Base-by-base conservation (phyloP, 1,284 basidiomycete genomes). In the Macrocystidia cucumis region DNA sequence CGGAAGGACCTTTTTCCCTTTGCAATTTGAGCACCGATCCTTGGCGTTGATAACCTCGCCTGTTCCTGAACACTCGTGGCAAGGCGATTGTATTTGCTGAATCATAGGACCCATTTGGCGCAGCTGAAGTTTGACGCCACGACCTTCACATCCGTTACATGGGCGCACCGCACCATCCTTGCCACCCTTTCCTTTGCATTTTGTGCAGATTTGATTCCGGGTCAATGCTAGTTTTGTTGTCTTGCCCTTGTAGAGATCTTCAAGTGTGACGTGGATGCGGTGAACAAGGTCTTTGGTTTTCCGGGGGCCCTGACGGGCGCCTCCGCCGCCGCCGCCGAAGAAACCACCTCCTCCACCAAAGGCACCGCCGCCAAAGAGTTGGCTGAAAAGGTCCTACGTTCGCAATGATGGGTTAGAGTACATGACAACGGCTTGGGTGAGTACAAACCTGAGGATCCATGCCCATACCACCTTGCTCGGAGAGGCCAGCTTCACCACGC, bases 51-150 rank as follows among this genome's bases (percentile, higher is more conserved):
- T 96, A 51, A 90, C 74, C 64, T 98, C 95, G 46, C 96, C 96
- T 14, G 78, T 75, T 21, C 91, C 96, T 35, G 72, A 74, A 61
- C 96, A 99, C 21, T 97, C 93, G 54, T 86, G 80, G 67, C 96
- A 99, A 34, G 82, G 74, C 46, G 91, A 88, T 60, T 98, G 96
- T 52, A 98, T 90, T 65, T 99, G 96, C 65, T 99, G 96, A 50
- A 99, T 91, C 96, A 99, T 99, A 11, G 96, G 96, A 23, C 96
- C 96, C 76, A 96, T 85, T 62, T 98, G 95, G 43, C 96, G 87
- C 42, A 98, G 69, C 39, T 86, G 90, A 51, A 98, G 65, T 61
- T 86, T 90, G 66, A 96, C 67, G 57, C 96, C 96, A 50, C 91
- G 89, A 47, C 96, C 96, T 51, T 70, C 74, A 68, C 96, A 99